Evolutionary conservation across 768 basidiomycete genomes (phyloP), one percentile per base, ranked within the genome.

Genomic region (Kwoniella dejecticola): DNA sequence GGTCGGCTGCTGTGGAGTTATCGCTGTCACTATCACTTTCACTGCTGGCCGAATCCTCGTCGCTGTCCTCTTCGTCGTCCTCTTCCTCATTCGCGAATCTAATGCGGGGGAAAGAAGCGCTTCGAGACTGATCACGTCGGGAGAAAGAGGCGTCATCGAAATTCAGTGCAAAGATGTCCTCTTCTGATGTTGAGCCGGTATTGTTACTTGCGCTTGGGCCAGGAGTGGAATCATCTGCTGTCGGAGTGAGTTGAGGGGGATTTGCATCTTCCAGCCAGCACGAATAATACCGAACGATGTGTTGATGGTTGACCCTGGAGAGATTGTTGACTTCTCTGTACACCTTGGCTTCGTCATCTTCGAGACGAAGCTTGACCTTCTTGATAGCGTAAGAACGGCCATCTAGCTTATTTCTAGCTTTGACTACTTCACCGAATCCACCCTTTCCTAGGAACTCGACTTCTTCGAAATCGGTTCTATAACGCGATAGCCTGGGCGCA

Each of bases 381-480:
- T 97, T 78, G 64, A 78, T 75, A 19, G 77, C 77, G 49, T 75
- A 78, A 29, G 70, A 69, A 41, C 89, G 83, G 11, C 82, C 84
- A 73, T 96, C 93, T 21, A 94, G 86, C 81, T 86, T 89, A 71
- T 95, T 92, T 46, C 88, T 83, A 2, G 92, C 93, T 75, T 96
- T 96, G 29, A 96, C 91, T 0, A 96, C 92, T n/a, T 90, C 89
- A 0, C 92, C 92, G 77, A 91, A 95, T 0, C 79, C 91, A 0
- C 93, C 93, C 73, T 88, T 88, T 0, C 92, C 92, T 89, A 91
- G 63, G 1, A 33, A 55, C 11, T 42, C 10, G 8, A 96, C 80
- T 74, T 95, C 92, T 71, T 94, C 91, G 87, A 90, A 97, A 68
- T 97, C 93, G 55, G 90, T 88, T 70, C 90, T 89, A 86, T 91